Base-by-base conservation (phyloP, 2,329 filamentous ascomycete genomes). In the Cercospora brassicicola region DNA sequence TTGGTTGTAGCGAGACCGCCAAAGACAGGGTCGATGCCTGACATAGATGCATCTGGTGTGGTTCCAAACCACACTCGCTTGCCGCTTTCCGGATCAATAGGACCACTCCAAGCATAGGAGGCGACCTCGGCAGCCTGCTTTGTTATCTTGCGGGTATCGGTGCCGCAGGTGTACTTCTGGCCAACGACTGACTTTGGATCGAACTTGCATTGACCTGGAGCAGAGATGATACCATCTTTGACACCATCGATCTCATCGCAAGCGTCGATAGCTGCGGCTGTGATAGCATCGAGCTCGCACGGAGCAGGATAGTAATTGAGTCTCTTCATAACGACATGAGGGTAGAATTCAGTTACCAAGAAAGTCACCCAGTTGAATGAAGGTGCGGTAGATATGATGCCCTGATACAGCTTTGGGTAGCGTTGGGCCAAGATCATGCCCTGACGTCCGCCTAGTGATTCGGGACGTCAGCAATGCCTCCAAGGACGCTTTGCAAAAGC, bases 231-330 rank as follows among this genome's bases (percentile, higher is more conserved):
- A 1, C 78, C 76, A 64, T 82, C 80, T 53, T 73, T 67, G 4
- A 81, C 73, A 0, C 79, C 80, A 63, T 81, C 79, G 0, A 80
- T 68, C 9, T 66, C 72, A 62, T 81, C 80, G 62, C 80, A 82
- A 6, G 74, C 76, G 8, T 71, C 68, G 5, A 81, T 73, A 2
- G 79, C 80, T 9, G 76, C 77, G 3, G 69, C 67, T 0, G 73
- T 77, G 65, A 81, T 78, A 4, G 76, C 77, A 15, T 78, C 73
- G n/a, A 81, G 62, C 53, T 81, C 79, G 69, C 79, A 82, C 0
- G 60, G 45, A 8, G 68, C 67, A 10, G 77, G 78, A 33, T 73
- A 71, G 33, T 76, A 75, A n/a, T 71, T 64, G 1, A 73, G 31
- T 42, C 70, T 62, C 30, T 73, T 70, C 77, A 80, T 79, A 18